These are phyloP conservation scores for Sporothrix mexicana DNA, from an alignment of 2,329 filamentous ascomycete genomes.

Conservation along the genomic window DNA sequence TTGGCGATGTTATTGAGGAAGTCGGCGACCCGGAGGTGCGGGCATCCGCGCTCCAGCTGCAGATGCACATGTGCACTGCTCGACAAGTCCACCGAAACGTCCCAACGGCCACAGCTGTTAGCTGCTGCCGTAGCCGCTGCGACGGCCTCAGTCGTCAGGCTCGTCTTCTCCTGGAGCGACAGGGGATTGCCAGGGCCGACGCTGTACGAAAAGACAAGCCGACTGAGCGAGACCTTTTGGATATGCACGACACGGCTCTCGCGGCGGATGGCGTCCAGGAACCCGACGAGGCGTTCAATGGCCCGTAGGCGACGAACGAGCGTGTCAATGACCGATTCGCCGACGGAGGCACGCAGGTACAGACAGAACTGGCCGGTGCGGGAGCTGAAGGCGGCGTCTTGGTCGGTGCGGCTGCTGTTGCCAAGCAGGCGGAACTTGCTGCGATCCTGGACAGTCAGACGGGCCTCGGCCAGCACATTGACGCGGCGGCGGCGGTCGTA, in stretches of 20 bases:
- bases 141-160: slow-evolving; percentile 26
- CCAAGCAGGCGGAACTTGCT: slow-evolving; percentile 61
- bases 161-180: slow-evolving; percentile 18
- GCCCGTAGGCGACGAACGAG: slow-evolving; percentile 66
- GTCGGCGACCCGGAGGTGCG: slow-evolving; percentile 68
- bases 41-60: slow-evolving; percentile 65
- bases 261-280: slow-evolving; percentile 68
- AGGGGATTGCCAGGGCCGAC: slow-evolving; percentile 23
- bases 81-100: slow-evolving; percentile 64
- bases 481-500: slow-evolving; percentile 39
- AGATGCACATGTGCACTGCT: slow-evolving; percentile 60
- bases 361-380: slow-evolving; percentile 67
- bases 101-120: slow-evolving; percentile 47
- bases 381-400: slow-evolving; percentile 66
- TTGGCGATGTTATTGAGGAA: slow-evolving; percentile 65
- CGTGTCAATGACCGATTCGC: slow-evolving; percentile 62
- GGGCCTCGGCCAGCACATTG: slow-evolving; percentile 56
- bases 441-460: slow-evolving; percentile 61
- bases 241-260: slow-evolving; percentile 61
- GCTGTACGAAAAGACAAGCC: slow-evolving; percentile 73
- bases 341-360: slow-evolving; percentile 63
- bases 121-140: slow-evolving; percentile 10
- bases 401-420: slow-evolving; percentile 55
- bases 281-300: slow-evolving; percentile 73
- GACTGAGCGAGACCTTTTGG: slow-evolving; percentile 64